Conservation (phyloP, 805 yeast genomes). For the Candida rishiriensis region DNA sequence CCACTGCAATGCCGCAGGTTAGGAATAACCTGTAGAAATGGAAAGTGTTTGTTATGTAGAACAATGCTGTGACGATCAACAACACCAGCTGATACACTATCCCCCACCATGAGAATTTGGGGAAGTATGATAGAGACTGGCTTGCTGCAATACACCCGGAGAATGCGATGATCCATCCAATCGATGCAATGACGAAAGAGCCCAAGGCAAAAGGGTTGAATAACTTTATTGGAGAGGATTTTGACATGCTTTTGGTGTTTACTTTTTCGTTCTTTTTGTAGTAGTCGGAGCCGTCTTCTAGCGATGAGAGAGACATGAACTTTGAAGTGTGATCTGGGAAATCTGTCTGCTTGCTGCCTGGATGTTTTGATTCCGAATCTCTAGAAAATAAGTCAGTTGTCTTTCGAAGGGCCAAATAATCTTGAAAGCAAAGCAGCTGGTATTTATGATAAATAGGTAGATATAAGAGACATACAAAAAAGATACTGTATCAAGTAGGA, state of each 20-base stretch:
- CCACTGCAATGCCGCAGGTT: slow-evolving; percentile 58
- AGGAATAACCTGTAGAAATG: slow-evolving; percentile 63
- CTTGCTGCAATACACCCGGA: slow-evolving; percentile 75
- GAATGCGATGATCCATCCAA: slow-evolving; percentile 85
- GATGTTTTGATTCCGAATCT: neutral
- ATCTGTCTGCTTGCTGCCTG: too few relatives aligned
- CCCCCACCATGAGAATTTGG: slow-evolving; percentile 96
- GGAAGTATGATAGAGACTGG: slow-evolving; percentile 42
- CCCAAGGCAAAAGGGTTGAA: slow-evolving; percentile 78
- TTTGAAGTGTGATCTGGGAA: neutral
- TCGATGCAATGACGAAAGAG: slow-evolving; percentile 65
- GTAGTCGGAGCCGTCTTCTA: too few relatives aligned
- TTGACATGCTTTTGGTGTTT: slow-evolving; percentile 6
- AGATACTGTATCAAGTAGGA: neutral
- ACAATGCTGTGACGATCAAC: slow-evolving; percentile 43
- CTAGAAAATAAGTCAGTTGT: neutral
- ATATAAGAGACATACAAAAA: too few relatives aligned
- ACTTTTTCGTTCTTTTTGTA: too few relatives aligned
- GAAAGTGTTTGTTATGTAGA: slow-evolving; percentile 57
- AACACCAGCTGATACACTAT: slow-evolving; percentile 70
- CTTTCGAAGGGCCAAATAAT: too few relatives aligned
- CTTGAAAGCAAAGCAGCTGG: too few relatives aligned
- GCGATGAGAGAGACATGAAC: neutral
- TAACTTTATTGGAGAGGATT: slow-evolving; percentile 16
- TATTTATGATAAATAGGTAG: too few relatives aligned